phyloP scores from a whole-genome alignment of 768 basidiomycete species.

The Collybia sp. region DNA sequence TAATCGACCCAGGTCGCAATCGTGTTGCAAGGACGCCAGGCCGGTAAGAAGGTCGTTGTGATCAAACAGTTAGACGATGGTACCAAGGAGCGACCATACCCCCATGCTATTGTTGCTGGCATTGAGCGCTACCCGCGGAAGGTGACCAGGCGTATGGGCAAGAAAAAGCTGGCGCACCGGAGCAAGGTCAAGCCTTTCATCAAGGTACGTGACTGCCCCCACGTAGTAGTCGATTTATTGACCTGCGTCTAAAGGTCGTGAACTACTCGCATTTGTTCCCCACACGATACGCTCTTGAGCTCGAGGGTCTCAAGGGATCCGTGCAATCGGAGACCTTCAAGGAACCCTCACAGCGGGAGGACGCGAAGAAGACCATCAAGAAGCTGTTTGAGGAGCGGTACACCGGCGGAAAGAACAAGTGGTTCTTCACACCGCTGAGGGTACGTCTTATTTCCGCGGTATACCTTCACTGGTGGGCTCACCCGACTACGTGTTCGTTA shows the following conservation, averaged over 20 bases:
- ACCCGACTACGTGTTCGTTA: constrained; percentile 5
- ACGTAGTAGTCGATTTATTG: not conserved
- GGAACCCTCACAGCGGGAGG: constrained; percentile 92
- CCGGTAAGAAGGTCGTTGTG: constrained; percentile 98
- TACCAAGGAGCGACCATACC: constrained; percentile 92
- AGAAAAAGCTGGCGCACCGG: constrained; percentile 88
- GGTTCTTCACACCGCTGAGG: constrained; percentile 90
- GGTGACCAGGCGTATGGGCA: constrained; percentile 96
- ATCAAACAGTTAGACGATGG: constrained; percentile 98
- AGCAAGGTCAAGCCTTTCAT: constrained; percentile 99
- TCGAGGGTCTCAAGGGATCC: constrained; percentile 89
- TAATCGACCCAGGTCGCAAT: constrained; percentile 69
- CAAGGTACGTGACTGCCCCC: constrained; percentile 58
- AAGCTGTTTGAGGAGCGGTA: constrained; percentile 96
- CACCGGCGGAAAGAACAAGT: constrained; percentile 91
- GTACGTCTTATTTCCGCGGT: constrained; percentile 35
- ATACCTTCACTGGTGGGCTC: not conserved
- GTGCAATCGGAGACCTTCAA: constrained; percentile 91
- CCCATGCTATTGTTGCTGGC: constrained; percentile 97
- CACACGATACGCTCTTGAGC: constrained; percentile 95
- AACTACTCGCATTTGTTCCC: constrained; percentile 99
- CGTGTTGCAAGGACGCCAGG: constrained; percentile 98
- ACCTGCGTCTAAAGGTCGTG: constrained; percentile 49
- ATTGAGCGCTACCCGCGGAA: constrained; percentile 98
- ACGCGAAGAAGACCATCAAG: constrained; percentile 94